Evolutionary conservation across 805 yeast species (phyloP), one percentile per base, ranked within the genome.

Genomic region (Wickerhamiella brachini): DNA sequence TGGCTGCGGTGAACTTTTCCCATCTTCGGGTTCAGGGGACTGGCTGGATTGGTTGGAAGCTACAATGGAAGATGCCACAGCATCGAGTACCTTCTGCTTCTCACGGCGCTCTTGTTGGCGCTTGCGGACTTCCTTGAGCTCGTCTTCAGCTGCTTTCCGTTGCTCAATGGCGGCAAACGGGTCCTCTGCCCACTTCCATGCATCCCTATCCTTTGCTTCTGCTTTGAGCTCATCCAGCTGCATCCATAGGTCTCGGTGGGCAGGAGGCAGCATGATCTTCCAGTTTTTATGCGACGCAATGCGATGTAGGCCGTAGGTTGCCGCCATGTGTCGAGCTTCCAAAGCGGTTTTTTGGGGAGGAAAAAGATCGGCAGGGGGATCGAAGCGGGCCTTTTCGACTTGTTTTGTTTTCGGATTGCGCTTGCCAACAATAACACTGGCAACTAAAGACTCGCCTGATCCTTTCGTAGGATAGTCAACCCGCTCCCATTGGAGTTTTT

Each of bases 321-420:
- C 97, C 0, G 90, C 88, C 59, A 76, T 75, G 63, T 89, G 95
- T 46, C 96, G 75, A 0, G 97, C 96, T 59, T 89, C 97, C 31
- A 86, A 71, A 1, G 95, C 77, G 0, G 97, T 86, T 45, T 79
- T 85, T 57, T 84, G 87, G 0, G 89, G 81, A 3, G 68, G 66
- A 6, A 81, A 72, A 3, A 75, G 60, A 8, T 76, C 78, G 5
- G 67, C 60, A 0, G 78, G 79, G 48, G 76, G 77, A 45, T 59
- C 72, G 69, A 80, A 76, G 49, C 73, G 70, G 2, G 87, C 73
- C 1, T 68, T 66, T 39, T 89, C 75, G 5, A 73, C 59, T 57
- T 85, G 88, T 45, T 78, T 78, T 0, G 95, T 80, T 62, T 85
- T 87, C 0, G 95, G 95, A 58, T 90, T 86, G 44, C 77, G 78